phyloP scores from a whole-genome alignment of 1,284 basidiomycete species.

The Rhizoctonia solani region DNA sequence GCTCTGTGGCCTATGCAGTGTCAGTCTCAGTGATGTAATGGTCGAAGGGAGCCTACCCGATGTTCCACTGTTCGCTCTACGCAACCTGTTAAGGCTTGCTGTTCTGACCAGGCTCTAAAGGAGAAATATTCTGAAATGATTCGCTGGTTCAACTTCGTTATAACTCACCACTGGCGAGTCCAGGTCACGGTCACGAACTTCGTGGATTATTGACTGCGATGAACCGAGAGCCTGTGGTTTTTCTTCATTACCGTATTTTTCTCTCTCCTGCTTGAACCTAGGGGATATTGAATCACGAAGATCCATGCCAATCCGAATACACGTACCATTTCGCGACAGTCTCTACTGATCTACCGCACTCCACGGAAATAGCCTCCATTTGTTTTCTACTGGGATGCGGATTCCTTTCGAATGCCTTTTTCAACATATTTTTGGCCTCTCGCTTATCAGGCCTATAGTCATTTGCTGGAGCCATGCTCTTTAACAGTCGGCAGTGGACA shows the following conservation, averaged over 20 bases:
- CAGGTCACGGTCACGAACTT: background rate
- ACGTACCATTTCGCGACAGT: conserved; percentile 19
- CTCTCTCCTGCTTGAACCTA: conserved; percentile 22
- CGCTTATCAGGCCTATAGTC: too few species aligned
- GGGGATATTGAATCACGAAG: background rate
- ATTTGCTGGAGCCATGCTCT: too few species aligned
- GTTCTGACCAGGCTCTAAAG: background rate
- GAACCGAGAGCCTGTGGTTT: background rate
- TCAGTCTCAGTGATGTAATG: background rate
- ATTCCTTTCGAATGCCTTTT: conserved; percentile 1
- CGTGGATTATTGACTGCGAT: too few species aligned
- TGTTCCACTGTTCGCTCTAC: background rate
- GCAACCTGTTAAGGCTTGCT: background rate
- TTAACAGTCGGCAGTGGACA: too few species aligned
- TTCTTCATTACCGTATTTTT: background rate
- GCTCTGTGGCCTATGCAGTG: background rate
- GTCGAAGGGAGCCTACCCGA: background rate
- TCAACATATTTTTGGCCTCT: conserved; percentile 2
- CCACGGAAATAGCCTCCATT: background rate
- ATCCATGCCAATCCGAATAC: background rate
- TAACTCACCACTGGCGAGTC: background rate
- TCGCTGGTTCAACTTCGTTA: background rate
- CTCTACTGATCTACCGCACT: background rate
- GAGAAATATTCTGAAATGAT: background rate
- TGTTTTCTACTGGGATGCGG: background rate